phyloP scores from a whole-genome alignment of 495 filamentous ascomycete genomes.

The Trichocladium uniseriatum region DNA sequence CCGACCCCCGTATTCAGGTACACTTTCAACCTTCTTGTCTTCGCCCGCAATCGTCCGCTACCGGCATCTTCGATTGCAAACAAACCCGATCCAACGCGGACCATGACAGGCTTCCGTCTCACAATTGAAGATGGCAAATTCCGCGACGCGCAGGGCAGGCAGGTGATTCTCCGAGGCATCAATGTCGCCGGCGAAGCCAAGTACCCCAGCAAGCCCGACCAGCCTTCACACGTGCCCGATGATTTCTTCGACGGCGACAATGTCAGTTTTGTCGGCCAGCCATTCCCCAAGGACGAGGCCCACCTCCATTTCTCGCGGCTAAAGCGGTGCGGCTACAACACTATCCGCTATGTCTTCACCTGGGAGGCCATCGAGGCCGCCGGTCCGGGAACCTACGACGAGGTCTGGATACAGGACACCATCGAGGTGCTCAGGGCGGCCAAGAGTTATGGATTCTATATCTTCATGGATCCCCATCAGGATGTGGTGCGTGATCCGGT shows the following conservation, averaged over 20 bases:
- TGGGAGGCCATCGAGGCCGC: conserved; percentile 98
- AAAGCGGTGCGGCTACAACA: conserved; percentile 86
- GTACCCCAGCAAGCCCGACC: conserved; percentile 62
- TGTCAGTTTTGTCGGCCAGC: conserved; percentile 80
- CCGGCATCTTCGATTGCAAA: background rate
- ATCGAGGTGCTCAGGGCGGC: conserved; percentile 74
- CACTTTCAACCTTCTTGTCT: background rate
- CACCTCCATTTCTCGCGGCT: conserved; percentile 81
- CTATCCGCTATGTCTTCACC: conserved; percentile 91
- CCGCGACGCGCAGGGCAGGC: conserved; percentile 48
- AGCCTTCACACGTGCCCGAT: conserved; percentile 68
- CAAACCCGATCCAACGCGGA: background rate
- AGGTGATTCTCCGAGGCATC: conserved; percentile 53
- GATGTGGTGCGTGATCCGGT: conserved; percentile 60
- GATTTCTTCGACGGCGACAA: conserved; percentile 88
- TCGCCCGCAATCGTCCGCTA: background rate
- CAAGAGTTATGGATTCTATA: conserved; percentile 83
- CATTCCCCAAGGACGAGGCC: conserved; percentile 74
- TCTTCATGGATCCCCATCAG: conserved; percentile 98
- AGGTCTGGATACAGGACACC: conserved; percentile 87
- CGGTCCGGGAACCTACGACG: conserved; percentile 89
- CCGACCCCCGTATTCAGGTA: background rate
- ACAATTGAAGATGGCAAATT: conserved; percentile 77
- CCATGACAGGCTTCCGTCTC: conserved; percentile 47
- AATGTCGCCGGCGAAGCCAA: conserved; percentile 59